Evolutionary conservation across 352 stramenopile genomes (phyloP).

Genomic region (Pythium dissimile): DNA sequence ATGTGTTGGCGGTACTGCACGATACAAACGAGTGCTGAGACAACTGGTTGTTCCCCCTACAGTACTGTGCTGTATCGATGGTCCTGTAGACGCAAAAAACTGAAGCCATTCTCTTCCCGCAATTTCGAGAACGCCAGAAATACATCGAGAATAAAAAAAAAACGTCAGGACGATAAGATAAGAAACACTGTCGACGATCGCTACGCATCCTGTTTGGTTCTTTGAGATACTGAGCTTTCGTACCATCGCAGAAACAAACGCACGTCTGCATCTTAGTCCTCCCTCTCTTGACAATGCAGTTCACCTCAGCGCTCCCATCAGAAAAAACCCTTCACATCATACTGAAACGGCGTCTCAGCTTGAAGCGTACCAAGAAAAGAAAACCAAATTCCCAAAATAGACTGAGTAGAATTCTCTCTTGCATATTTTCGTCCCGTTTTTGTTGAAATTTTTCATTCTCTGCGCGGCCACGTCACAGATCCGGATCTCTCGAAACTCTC

Average conservation of each 20-base stretch:
- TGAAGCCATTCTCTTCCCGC: slow-evolving; percentile 6
- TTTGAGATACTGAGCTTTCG: background rate
- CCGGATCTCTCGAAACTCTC: slow-evolving; percentile 3
- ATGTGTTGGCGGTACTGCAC: too few relatives aligned
- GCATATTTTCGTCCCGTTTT: background rate
- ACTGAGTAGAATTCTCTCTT: background rate
- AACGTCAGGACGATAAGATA: background rate
- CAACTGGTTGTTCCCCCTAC: background rate
- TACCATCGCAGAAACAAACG: background rate
- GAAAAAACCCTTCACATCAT: background rate
- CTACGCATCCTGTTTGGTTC: background rate
- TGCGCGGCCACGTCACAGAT: background rate
- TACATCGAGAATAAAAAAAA: background rate
- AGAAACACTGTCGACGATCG: background rate
- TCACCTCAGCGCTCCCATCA: too few relatives aligned
- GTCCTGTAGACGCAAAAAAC: background rate
- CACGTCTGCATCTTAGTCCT: too few relatives aligned
- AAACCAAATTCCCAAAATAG: background rate
- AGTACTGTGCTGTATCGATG: background rate
- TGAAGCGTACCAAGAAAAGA: background rate
- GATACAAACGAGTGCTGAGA: too few relatives aligned
- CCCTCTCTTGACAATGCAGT: too few relatives aligned
- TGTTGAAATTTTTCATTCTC: background rate
- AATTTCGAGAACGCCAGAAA: background rate
- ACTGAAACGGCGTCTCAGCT: background rate